Base-by-base conservation (phyloP, 441 rosid genomes). In the Hypseocharis bilobata region DNA sequence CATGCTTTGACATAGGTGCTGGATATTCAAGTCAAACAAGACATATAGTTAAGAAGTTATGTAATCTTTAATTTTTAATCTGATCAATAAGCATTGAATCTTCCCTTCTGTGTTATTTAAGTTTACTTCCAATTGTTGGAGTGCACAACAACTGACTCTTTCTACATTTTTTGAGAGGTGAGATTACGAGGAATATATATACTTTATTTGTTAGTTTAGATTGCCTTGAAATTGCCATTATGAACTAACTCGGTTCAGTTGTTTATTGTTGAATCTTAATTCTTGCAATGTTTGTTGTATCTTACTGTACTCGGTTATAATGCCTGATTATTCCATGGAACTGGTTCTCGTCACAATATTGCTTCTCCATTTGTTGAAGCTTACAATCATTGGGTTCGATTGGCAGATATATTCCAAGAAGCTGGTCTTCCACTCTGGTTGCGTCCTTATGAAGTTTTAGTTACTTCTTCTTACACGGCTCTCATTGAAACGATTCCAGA, bases 391-490 rank as follows among this genome's bases (percentile, higher is more conserved):
- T 72, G 67, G 52, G 58, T 72, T 64, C 73, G 56, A 57, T 70
- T 78, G 61, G 40, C 85, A 93, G 96, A 93, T 77, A 93, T 93
- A 80, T 91, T 93, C 66, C 96, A 89, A 77, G 99, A 93, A 88
- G 97, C 97, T 68, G 97, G 97, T 68, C 92, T 91, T 27, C 99
- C 99, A 30, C 93, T 93, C 65, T 93, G 99, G 99, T 80, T 93
- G 73, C 94, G 94, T 26, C 97, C 96, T 44, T 91, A 91, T 60
- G 97, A 93, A 80, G 97, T 93, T 55, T 70, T 93, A 69, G 95
- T 88, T 62, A 91, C 99, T 72, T 93, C 99, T 61, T 91, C 99
- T 51, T 93, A 93, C 75, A 88, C 97, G n/a, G 97, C 99, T 78
- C 92, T 93, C 38, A 93, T 93, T 64, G 99, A 91, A 81, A 93